Evolutionary conservation across 2,329 filamentous ascomycete species (phyloP).

Genomic region (Fusarium decemcellulare): DNA sequence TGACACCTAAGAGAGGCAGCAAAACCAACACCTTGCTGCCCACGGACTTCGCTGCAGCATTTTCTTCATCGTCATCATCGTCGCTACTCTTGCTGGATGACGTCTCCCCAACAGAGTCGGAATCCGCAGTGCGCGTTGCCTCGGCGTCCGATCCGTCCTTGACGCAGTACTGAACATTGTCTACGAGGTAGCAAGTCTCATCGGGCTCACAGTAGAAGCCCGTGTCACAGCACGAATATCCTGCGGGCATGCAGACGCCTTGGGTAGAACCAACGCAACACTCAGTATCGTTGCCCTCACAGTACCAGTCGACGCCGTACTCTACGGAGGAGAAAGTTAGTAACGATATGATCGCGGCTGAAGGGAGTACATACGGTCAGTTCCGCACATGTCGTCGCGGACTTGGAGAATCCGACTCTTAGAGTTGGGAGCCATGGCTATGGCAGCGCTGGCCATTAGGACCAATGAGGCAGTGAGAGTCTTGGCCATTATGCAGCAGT

Average conservation of each 20-base stretch:
- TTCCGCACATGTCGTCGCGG: constrained; percentile 24
- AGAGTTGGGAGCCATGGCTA: constrained; percentile 13
- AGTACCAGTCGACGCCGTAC: constrained; percentile 22
- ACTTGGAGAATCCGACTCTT: constrained; percentile 1
- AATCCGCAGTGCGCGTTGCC: constrained; percentile 15
- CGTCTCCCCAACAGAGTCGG: constrained; percentile 19
- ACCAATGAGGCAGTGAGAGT: constrained; percentile 7
- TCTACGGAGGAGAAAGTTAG: constrained; percentile 15
- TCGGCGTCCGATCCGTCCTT: background rate
- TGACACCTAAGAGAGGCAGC: constrained; percentile 13
- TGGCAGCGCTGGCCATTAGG: constrained; percentile 11
- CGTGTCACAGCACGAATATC: constrained; percentile 34
- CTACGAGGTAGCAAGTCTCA: constrained; percentile 24
- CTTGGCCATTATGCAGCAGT: constrained; percentile 6
- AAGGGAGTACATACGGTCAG: constrained; percentile 13
- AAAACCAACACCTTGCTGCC: constrained; percentile 12
- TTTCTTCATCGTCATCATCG: background rate
- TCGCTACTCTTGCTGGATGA: background rate
- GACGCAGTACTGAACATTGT: constrained; percentile 18
- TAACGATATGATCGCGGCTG: background rate
- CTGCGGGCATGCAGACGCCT: constrained; percentile 36
- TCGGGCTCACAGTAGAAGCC: constrained; percentile 36
- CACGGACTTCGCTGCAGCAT: background rate
- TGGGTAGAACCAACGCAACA: constrained; percentile 35
- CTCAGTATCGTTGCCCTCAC: constrained; percentile 13